Percentiles rank a stretch among this genome's conserved stretches.
Conservation (phyloP, 257 asterid species). For the Henckelia pumila region DNA sequence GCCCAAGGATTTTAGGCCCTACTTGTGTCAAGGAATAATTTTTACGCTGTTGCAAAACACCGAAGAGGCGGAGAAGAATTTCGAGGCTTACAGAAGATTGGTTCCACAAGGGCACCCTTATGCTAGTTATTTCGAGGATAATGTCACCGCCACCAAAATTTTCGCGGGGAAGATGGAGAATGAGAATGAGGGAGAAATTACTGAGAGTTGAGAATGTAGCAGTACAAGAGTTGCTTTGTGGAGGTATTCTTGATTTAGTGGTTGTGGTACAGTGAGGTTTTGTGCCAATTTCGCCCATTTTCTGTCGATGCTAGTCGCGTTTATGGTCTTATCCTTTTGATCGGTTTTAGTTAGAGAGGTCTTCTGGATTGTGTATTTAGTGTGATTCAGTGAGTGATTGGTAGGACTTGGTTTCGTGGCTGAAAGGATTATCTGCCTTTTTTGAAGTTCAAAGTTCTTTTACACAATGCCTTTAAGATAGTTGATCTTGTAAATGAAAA, state of each 20-base stretch:
- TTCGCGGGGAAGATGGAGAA: constrained; percentile 69
- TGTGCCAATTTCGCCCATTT: constrained; percentile 16
- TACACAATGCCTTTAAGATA: too few species aligned
- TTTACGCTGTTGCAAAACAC: constrained; percentile 70
- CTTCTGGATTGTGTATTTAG: too few species aligned
- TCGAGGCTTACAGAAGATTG: constrained; percentile 72
- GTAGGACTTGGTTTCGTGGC: not conserved
- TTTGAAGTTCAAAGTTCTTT: not conserved
- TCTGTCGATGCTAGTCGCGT: constrained; percentile 3
- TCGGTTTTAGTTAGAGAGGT: too few species aligned
- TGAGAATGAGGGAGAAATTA: constrained; percentile 58
- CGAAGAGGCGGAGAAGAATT: constrained; percentile 73
- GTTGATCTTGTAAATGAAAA: too few species aligned
- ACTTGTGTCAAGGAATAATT: too few species aligned
- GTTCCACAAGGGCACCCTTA: constrained; percentile 88
- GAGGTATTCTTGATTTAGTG: constrained; percentile 10
- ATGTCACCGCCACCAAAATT: constrained; percentile 74
- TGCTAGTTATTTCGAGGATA: constrained; percentile 74
- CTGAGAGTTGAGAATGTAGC: constrained; percentile 36
- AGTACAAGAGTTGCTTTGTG: constrained; percentile 5
- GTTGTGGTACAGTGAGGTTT: too few species aligned
- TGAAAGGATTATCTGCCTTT: not conserved
- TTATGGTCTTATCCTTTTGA: constrained; percentile 20
- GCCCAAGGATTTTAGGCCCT: too few species aligned
- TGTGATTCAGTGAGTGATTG: not conserved